Percentiles rank a stretch among this genome's conserved stretches.
These are phyloP conservation scores for Myriosclerotinia duriaeana DNA, from an alignment of 2,329 filamentous ascomycete genomes.

Conservation along the genomic window DNA sequence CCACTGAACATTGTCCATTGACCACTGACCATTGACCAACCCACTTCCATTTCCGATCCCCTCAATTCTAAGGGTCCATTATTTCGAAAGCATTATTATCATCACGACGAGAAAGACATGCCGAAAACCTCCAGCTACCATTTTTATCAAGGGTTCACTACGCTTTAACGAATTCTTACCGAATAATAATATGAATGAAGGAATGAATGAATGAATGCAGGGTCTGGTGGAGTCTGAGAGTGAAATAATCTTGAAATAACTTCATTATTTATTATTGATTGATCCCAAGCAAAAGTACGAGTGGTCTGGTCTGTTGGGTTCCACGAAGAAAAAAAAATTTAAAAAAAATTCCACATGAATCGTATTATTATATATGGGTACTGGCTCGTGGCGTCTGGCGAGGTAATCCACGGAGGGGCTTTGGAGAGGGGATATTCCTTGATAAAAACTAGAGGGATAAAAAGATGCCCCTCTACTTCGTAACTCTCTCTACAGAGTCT, in stretches of 20 bases:
- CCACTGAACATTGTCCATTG: no score
- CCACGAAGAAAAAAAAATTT: no score
- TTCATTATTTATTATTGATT: neutral
- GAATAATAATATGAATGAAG: no score
- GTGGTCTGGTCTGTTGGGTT: no score
- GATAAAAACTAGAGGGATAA: neutral
- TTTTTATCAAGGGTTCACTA: neutral
- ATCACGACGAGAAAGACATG: neutral
- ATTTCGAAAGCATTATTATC: neutral
- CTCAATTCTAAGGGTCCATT: neutral
- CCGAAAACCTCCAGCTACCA: conserved; percentile 14
- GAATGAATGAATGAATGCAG: neutral
- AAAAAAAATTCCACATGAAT: conserved; percentile 6
- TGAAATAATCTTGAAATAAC: conserved; percentile 16
- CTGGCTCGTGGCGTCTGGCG: conserved; percentile 12
- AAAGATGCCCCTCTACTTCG: neutral
- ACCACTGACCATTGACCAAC: no score
- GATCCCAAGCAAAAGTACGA: neutral
- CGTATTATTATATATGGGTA: conserved; percentile 5
- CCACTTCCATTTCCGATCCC: no score
- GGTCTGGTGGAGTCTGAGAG: conserved; percentile 2
- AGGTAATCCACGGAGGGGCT: neutral
- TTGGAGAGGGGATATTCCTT: conserved; percentile 7
- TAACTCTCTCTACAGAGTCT: no score
- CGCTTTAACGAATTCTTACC: neutral